Base-by-base conservation (phyloP, 1,284 basidiomycete species). In the Neotropicomus parvogracilis region DNA sequence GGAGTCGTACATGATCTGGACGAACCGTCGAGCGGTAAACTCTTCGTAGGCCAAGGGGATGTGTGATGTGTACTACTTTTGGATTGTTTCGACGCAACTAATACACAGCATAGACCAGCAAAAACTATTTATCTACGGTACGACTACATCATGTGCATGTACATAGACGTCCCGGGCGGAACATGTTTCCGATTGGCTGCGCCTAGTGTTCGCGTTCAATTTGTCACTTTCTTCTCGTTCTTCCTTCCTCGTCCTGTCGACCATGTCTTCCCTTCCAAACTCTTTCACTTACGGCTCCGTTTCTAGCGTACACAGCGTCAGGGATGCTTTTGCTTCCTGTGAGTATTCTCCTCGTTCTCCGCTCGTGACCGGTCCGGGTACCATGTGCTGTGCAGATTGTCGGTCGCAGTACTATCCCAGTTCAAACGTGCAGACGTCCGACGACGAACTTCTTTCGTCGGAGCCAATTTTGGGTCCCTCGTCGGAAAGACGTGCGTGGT, bases 1-100 rank as follows among this genome's bases (percentile, higher is more conserved):
- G 57, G 87, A 89, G 60, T 81, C 88, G 19, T 91, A 91, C 62
- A 88, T 91, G 86, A 70, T 75, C 64, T 91, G 88, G 88, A 80
- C 80, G 54, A 91, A 91, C 63, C 84, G 84, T 56, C 77, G 80
- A 65, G 83, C 84, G 36, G 64, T 73, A 26, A 76, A 71, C 56
- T 44, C 67, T 8, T 59, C 63, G 26, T 65, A 44, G 48, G 38
- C 16, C 7, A 38, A 11, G 11, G 24, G 24, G 8, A 8, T 4
- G 5, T 24, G 4, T 8, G 24, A 4, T 8, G 8, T 24, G 24
- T 24, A 24, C 24, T 24, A n/a, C n/a, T 24, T 24, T 24, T 24
- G 24, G 24, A 24, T 24, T 24, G 40, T 40, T n/a, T 46, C 21
- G 46, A 55, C 34, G 14, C 28, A 8, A 24, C 24, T 32, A 14